phyloP scores from a whole-genome alignment of 2,329 filamentous ascomycete genomes.

The Epichloe baconii region DNA sequence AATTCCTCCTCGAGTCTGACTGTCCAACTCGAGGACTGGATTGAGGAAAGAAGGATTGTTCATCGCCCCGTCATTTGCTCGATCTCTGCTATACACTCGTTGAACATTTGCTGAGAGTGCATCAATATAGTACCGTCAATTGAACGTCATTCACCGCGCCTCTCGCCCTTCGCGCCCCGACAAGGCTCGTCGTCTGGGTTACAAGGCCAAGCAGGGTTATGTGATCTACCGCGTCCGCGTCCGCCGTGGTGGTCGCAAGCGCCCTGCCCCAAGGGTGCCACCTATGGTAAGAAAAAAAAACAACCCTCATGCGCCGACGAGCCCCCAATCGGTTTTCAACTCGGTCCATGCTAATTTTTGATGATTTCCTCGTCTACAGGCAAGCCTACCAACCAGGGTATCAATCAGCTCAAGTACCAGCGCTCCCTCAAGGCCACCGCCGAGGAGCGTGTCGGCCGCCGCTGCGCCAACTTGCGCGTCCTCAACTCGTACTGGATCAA shows the following conservation, averaged over 20 bases:
- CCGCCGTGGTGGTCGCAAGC: constrained; percentile 97
- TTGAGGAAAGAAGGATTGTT: background rate
- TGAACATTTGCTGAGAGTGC: constrained; percentile 99
- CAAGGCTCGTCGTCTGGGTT: constrained; percentile 98
- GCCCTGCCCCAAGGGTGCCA: constrained; percentile 94
- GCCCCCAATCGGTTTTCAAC: too few species aligned
- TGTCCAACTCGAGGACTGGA: background rate
- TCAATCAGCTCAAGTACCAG: constrained; percentile 99
- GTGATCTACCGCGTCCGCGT: constrained; percentile 99
- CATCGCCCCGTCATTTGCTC: background rate
- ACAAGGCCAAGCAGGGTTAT: constrained; percentile 99
- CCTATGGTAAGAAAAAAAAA: constrained; percentile 62
- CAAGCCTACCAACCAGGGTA: constrained; percentile 99
- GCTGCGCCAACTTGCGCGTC: constrained; percentile 97
- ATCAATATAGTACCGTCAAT: constrained; percentile 98
- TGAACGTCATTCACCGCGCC: constrained; percentile 99
- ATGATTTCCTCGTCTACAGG: constrained; percentile 38
- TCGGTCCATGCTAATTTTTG: background rate
- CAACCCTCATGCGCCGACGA: background rate
- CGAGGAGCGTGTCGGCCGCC: constrained; percentile 98
- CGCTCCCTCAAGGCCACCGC: constrained; percentile 94
- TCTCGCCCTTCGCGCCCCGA: constrained; percentile 96
- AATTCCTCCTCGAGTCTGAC: background rate
- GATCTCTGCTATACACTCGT: constrained; percentile 83
- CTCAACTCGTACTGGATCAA: constrained; percentile 99